Evolutionary conservation across 495 filamentous ascomycete species (phyloP).

Genomic region (Rusavskia elegans): DNA sequence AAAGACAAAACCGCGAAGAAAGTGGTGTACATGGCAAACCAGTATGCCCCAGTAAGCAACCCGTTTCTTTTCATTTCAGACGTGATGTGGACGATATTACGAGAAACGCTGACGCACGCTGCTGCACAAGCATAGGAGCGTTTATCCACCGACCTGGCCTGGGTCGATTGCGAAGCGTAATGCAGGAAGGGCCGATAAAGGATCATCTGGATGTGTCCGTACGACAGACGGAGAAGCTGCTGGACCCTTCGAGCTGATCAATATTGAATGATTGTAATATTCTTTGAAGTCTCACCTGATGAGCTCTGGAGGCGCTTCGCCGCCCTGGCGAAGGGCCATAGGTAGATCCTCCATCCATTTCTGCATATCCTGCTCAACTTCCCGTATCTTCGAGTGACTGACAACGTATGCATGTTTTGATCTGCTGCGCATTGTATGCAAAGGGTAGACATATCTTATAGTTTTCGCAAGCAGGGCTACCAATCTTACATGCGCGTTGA

Average conservation of each 20-base stretch:
- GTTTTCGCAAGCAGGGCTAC: conserved; percentile 70
- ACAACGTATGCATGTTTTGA: conserved; percentile 61
- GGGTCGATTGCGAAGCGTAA: conserved; percentile 63
- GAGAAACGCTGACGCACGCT: conserved; percentile 78
- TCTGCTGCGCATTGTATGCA: conserved; percentile 44
- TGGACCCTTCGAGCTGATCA: conserved; percentile 46
- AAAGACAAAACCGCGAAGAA: conserved; percentile 89
- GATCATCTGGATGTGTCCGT: conserved; percentile 85
- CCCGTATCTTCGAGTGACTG: conserved; percentile 72
- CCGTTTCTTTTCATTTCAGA: conserved; percentile 74
- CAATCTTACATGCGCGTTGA: conserved; percentile 70
- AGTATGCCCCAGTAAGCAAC: conserved; percentile 77
- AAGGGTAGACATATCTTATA: conserved; percentile 77
- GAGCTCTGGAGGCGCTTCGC: conserved; percentile 54
- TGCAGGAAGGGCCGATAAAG: conserved; percentile 92
- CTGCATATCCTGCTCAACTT: conserved; percentile 77
- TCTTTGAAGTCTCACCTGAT: conserved; percentile 43
- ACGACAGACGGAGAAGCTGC: conserved; percentile 74
- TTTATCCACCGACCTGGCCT: conserved; percentile 59
- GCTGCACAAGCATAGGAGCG: conserved; percentile 82
- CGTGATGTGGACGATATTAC: conserved; percentile 88
- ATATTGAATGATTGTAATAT: not conserved
- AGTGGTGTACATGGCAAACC: conserved; percentile 92
- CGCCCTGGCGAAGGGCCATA: conserved; percentile 53
- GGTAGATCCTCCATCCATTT: conserved; percentile 73